Percentiles rank a stretch among this genome's conserved stretches.
Evolutionary conservation across 176 grass and related monocot species (phyloP).

Genomic region (Themeda triandra): DNA sequence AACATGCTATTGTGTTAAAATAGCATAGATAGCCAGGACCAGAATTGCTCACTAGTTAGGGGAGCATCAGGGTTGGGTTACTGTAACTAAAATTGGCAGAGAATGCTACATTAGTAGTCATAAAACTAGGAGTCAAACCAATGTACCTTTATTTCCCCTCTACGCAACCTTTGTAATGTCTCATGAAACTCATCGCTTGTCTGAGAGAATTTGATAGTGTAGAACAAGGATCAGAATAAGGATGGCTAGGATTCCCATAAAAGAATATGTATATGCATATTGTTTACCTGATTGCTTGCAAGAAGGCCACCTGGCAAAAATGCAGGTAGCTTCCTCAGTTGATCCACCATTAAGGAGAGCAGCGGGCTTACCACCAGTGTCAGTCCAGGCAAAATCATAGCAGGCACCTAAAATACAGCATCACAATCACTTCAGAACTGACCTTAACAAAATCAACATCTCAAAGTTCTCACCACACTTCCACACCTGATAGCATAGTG

Average conservation of each 20-base stretch:
- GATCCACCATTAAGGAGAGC: constrained; percentile 93
- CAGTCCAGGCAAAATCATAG: constrained; percentile 82
- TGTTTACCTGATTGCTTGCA: constrained; percentile 80
- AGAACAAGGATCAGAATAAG: constrained; percentile 24
- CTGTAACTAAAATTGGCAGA: background rate
- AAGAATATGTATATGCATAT: background rate
- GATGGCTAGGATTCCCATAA: background rate
- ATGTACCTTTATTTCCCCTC: constrained; percentile 81
- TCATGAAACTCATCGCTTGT: constrained; percentile 66
- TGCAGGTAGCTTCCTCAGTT: constrained; percentile 85
- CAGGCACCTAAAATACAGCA: constrained; percentile 59
- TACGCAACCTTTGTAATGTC: constrained; percentile 61
- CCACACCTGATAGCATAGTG: constrained; percentile 91
- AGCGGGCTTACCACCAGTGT: constrained; percentile 95
- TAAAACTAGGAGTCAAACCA: constrained; percentile 18
- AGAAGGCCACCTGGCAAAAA: constrained; percentile 82
- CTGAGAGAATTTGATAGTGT: constrained; percentile 37
- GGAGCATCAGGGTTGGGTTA: background rate
- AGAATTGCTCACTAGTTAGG: background rate
- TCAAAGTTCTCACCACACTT: constrained; percentile 41
- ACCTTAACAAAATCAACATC: background rate
- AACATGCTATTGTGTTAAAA: background rate
- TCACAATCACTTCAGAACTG: background rate
- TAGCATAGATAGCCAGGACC: background rate
- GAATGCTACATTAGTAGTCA: background rate